Percentiles rank a stretch among this genome's conserved stretches.
Conservation (phyloP, 148 eudicot genomes). For the Beta vulgaris region DNA sequence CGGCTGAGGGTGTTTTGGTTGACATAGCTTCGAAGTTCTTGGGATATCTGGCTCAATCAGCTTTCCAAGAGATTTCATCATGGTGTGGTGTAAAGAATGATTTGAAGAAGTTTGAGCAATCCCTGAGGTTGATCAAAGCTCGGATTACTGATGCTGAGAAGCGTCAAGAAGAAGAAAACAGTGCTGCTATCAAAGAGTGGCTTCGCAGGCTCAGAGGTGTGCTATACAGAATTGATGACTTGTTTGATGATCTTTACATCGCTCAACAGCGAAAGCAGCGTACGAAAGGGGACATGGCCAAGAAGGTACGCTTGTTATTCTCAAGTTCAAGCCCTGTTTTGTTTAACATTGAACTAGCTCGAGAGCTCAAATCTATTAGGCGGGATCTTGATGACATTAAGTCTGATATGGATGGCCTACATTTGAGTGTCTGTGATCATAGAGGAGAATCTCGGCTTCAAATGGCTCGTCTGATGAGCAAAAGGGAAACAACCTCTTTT, state of each 20-base stretch:
- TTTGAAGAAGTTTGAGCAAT: constrained; percentile 6
- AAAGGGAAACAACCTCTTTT: constrained; percentile 19
- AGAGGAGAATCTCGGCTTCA: not conserved
- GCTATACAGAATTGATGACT: constrained; percentile 14
- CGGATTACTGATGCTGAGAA: constrained; percentile 6
- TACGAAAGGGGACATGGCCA: not conserved
- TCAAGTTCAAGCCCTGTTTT: not conserved
- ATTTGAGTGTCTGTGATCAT: not conserved
- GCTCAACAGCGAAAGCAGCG: not conserved
- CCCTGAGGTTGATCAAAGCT: constrained; percentile 2
- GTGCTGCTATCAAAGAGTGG: constrained; percentile 4
- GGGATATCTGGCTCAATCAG: not conserved
- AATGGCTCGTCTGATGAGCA: not conserved
- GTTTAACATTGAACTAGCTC: not conserved
- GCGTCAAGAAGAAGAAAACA: constrained; percentile 3
- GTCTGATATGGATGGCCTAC: constrained; percentile 12
- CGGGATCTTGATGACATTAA: constrained; percentile 6
- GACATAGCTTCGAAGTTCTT: not conserved
- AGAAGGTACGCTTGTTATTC: not conserved
- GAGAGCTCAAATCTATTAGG: constrained; percentile 12
- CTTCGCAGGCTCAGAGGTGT: constrained; percentile 7
- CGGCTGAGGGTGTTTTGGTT: not conserved
- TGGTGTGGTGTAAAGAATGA: not conserved
- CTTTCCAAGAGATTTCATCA: not conserved
- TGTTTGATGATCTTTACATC: not conserved